Percentiles rank a stretch among this genome's conserved stretches.
phyloP scores from a whole-genome alignment of 2,329 filamentous ascomycete species.

The Colletotrichum sp. region DNA sequence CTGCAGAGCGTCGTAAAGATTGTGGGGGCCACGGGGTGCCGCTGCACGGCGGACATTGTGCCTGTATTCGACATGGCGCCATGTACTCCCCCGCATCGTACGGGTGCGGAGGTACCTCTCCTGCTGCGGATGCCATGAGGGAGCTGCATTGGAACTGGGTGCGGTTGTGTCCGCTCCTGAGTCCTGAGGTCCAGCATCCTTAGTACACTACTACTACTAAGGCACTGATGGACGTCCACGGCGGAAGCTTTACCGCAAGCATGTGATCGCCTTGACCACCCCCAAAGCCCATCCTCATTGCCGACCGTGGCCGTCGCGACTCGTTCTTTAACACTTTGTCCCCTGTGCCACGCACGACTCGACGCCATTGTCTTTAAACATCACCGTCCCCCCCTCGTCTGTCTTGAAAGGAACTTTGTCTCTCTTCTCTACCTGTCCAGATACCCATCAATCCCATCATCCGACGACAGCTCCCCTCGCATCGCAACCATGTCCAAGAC shows the following conservation, averaged over 20 bases:
- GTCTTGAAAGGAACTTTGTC: neutral
- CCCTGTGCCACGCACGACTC: neutral
- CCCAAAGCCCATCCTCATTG: neutral
- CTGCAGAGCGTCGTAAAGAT: neutral
- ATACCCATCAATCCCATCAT: neutral
- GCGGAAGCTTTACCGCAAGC: neutral
- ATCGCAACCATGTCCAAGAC: conserved; percentile 77
- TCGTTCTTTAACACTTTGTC: conserved; percentile 15
- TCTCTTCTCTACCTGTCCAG: neutral
- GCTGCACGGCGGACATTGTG: neutral
- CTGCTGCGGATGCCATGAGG: neutral
- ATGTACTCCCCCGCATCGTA: neutral
- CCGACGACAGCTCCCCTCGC: neutral
- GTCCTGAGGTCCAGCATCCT: neutral
- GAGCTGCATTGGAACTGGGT: neutral
- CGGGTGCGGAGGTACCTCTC: neutral
- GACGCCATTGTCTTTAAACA: conserved; percentile 12
- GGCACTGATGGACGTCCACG: neutral
- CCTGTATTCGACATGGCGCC: neutral
- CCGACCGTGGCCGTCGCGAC: conserved; percentile 20
- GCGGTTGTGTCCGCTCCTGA: neutral
- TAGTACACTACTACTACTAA: neutral
- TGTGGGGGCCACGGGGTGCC: neutral
- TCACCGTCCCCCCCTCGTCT: neutral
- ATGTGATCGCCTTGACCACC: conserved; percentile 15